Percentiles rank a stretch among this genome's conserved stretches.
phyloP scores from a whole-genome alignment of 345 rosid genomes.

The Physaria fendleri region DNA sequence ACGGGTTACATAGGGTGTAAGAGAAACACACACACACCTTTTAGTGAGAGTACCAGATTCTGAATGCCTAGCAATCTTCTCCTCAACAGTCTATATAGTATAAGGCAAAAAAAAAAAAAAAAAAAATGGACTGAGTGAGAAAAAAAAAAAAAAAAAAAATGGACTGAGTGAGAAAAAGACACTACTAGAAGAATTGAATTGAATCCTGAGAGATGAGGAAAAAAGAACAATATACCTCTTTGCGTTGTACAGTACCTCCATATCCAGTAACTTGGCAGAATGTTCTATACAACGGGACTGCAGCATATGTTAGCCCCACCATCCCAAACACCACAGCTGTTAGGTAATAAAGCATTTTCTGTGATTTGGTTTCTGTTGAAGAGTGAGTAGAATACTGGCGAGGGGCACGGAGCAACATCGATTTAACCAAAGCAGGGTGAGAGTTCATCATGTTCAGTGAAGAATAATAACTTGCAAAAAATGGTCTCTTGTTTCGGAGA shows the following conservation, averaged over 20 bases:
- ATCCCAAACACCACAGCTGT: constrained; percentile 70
- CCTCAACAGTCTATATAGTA: constrained; percentile 73
- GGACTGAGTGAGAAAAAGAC: neutral
- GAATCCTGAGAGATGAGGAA: neutral
- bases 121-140: too few species aligned
- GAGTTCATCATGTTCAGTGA: constrained; percentile 19
- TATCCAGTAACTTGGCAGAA: constrained; percentile 96
- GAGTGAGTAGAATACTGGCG: constrained; percentile 42
- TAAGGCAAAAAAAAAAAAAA: constrained; percentile 9
- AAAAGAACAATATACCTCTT: constrained; percentile 53
- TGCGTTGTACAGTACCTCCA: constrained; percentile 91
- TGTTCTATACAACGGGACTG: constrained; percentile 84
- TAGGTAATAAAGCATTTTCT: constrained; percentile 63
- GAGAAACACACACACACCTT: constrained; percentile 42
- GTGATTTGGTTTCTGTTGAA: constrained; percentile 47
- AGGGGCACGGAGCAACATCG: constrained; percentile 23
- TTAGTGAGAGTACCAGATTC: constrained; percentile 70
- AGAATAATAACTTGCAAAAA: constrained; percentile 25
- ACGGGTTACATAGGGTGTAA: neutral
- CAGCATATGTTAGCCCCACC: constrained; percentile 86
- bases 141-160: too few species aligned
- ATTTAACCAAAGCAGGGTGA: constrained; percentile 13
- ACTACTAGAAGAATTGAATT: neutral
- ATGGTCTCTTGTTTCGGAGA: constrained; percentile 23
- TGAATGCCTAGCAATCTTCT: constrained; percentile 77